Evolutionary conservation across 2,329 filamentous ascomycete species (phyloP).

Genomic region (Neopestalotiopsis rosae): DNA sequence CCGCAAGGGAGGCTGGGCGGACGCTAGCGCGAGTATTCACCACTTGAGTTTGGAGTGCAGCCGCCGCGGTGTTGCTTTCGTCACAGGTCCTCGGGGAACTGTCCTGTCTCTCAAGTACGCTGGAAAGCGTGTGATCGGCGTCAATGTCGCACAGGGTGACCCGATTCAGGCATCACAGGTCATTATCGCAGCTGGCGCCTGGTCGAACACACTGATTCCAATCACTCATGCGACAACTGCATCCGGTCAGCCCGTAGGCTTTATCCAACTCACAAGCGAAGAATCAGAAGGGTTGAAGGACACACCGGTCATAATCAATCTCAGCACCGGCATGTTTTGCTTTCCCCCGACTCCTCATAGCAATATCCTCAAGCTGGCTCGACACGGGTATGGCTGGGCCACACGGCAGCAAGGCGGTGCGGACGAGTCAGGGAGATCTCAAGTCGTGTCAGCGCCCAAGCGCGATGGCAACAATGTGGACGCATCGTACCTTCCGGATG

Average conservation of each 20-base stretch:
- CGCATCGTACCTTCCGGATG: background rate
- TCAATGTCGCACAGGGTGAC: conserved; percentile 3
- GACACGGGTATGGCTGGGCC: conserved; percentile 9
- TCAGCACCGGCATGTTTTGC: conserved; percentile 6
- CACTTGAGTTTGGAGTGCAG: background rate
- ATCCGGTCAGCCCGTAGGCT: conserved; percentile 6
- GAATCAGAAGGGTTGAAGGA: background rate
- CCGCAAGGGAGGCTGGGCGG: background rate
- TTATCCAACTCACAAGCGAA: background rate
- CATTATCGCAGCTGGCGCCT: conserved; percentile 3
- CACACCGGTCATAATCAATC: conserved; percentile 7
- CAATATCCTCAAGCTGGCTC: conserved; percentile 4
- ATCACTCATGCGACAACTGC: background rate
- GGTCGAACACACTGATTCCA: background rate
- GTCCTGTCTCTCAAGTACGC: background rate
- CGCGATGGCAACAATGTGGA: conserved; percentile 1
- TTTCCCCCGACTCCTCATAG: conserved; percentile 2
- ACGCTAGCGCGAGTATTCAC: background rate
- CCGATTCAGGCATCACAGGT: conserved; percentile 3
- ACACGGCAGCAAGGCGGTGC: background rate
- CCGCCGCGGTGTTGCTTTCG: background rate
- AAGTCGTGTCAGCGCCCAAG: background rate
- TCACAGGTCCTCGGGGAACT: background rate
- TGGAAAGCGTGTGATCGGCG: background rate
- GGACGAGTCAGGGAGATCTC: background rate